These are phyloP conservation scores for Geotrichum histeridarum DNA, from an alignment of 1,139 yeast genomes.

Conservation along the genomic window DNA sequence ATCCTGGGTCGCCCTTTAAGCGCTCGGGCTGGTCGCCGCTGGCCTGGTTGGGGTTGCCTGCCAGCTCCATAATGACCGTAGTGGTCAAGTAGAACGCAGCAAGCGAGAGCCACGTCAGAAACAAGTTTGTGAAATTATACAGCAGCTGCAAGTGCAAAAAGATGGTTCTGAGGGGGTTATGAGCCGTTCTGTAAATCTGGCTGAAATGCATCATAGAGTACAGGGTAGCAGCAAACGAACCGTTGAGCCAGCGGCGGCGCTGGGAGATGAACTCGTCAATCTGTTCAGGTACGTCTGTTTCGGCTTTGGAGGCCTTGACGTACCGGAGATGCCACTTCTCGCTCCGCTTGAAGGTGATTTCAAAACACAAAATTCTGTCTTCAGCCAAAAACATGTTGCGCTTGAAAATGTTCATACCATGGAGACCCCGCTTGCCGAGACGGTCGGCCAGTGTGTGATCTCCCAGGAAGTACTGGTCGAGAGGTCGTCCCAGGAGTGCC, in stretches of 20 bases:
- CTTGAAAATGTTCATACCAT: conserved; percentile 65
- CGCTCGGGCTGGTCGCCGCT: no score
- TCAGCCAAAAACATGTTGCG: conserved; percentile 95
- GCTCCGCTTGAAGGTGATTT: conserved; percentile 71
- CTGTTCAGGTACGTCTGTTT: conserved; percentile 90
- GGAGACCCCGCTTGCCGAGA: conserved; percentile 45
- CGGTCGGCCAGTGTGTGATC: conserved; percentile 52
- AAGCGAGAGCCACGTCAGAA: conserved; percentile 76
- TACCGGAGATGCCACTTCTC: conserved; percentile 84
- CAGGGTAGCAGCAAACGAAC: conserved; percentile 92
- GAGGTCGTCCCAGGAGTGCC: conserved; percentile 77
- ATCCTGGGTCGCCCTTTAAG: not conserved
- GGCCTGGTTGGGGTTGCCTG: conserved; percentile 38
- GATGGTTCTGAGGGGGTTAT: conserved; percentile 63
- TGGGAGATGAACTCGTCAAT: conserved; percentile 83
- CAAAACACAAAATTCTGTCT: conserved; percentile 92
- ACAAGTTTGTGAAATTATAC: conserved; percentile 63
- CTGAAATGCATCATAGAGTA: conserved; percentile 72
- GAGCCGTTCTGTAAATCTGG: conserved; percentile 73
- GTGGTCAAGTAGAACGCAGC: conserved; percentile 82
- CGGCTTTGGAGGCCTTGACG: conserved; percentile 87
- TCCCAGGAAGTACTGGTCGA: conserved; percentile 86
- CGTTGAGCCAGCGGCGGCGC: conserved; percentile 93
- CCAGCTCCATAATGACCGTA: conserved; percentile 42
- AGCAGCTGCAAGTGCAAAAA: conserved; percentile 70